Conservation (phyloP, 164 flowering plant species). For the Magnolia kwangsiensis region DNA sequence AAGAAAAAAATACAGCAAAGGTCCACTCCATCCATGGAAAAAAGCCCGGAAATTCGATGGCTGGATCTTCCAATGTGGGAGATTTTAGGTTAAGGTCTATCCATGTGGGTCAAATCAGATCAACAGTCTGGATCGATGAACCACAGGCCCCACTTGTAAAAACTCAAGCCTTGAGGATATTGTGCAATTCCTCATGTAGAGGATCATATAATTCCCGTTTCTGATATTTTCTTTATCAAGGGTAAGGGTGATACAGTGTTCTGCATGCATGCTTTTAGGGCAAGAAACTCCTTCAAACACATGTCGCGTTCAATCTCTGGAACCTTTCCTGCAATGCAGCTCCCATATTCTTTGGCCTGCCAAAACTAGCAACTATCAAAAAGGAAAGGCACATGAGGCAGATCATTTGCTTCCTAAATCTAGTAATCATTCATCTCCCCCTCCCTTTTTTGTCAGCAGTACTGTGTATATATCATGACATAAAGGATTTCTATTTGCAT, state of each 20-base stretch:
- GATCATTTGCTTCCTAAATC: no score
- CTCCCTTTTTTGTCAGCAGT: neutral
- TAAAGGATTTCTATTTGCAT: neutral
- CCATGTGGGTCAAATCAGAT: no score
- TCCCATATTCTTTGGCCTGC: conserved; percentile 83
- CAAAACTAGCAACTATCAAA: neutral
- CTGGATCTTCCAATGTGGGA: neutral
- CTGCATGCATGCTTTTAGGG: conserved; percentile 79
- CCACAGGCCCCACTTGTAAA: neutral
- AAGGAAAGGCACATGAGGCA: neutral
- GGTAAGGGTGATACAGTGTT: conserved; percentile 42
- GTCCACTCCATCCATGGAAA: neutral
- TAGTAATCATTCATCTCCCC: no score
- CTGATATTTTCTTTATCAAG: neutral
- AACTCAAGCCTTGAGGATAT: neutral
- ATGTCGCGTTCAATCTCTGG: conserved; percentile 85
- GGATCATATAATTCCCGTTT: neutral
- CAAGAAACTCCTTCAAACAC: conserved; percentile 88
- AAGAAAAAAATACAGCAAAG: neutral
- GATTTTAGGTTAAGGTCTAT: no score
- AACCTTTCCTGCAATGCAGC: conserved; percentile 81
- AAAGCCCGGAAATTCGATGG: neutral
- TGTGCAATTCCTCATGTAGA: neutral
- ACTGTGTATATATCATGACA: neutral
- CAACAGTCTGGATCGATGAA: neutral